These are phyloP conservation scores for Ophiostoma perfectum DNA, from an alignment of 2,329 filamentous ascomycete genomes.

Conservation along the genomic window DNA sequence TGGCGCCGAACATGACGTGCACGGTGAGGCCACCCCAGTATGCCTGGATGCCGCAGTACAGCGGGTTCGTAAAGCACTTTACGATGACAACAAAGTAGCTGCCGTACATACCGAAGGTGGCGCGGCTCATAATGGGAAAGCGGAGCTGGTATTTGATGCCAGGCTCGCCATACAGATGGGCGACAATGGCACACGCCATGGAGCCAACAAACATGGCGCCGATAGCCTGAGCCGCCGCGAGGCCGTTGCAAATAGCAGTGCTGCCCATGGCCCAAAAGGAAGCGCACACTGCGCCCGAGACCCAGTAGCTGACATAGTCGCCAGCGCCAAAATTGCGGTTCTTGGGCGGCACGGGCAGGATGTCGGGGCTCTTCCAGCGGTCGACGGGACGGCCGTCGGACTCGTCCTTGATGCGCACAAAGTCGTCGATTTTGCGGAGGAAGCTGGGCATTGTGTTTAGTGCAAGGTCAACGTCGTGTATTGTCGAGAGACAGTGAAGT, in stretches of 20 bases:
- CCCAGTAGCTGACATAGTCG: background rate
- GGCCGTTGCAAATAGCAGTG: background rate
- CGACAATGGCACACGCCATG: background rate
- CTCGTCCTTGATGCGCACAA: background rate
- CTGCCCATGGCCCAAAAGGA: background rate
- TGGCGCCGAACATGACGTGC: conserved; percentile 26
- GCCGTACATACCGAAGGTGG: conserved; percentile 31
- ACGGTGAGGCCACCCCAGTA: conserved; percentile 25
- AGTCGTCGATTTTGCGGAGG: background rate
- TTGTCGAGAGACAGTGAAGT: background rate
- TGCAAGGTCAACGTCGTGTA: background rate
- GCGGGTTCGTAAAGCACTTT: conserved; percentile 29
- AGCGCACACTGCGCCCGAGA: background rate
- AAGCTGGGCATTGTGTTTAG: background rate
- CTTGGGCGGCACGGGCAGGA: background rate
- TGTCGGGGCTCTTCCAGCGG: conserved; percentile 2
- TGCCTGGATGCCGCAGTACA: conserved; percentile 27
- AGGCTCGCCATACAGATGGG: conserved; percentile 4
- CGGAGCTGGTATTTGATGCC: conserved; percentile 28
- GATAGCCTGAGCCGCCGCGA: background rate
- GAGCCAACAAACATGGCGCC: conserved; percentile 12
- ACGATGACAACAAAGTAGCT: conserved; percentile 30
- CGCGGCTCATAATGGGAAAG: conserved; percentile 31
- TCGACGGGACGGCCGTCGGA: background rate
- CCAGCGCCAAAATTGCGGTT: background rate